phyloP scores from a whole-genome alignment of 768 basidiomycete genomes.

The Podaxis mareebaensis region DNA sequence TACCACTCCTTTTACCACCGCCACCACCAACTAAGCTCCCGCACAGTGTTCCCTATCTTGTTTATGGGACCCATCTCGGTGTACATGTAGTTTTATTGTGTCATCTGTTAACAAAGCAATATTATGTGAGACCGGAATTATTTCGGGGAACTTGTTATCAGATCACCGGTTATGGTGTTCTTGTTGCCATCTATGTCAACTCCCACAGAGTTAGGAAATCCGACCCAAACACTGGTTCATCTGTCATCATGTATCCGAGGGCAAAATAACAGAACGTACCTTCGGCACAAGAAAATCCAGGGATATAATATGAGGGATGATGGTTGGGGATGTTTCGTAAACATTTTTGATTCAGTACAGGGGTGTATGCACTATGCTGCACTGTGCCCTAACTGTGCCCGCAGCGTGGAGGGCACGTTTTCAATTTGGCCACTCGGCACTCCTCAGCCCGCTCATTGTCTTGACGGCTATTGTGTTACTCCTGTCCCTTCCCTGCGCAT shows the following conservation, averaged over 20 bases:
- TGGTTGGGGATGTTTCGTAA: too few relatives aligned
- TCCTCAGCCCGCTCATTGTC: background rate
- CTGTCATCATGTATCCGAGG: too few relatives aligned
- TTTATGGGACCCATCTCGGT: background rate
- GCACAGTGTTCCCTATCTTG: background rate
- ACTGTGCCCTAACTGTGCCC: too few relatives aligned
- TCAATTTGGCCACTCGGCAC: background rate
- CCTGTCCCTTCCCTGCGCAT: background rate
- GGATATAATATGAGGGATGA: too few relatives aligned
- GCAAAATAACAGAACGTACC: too few relatives aligned
- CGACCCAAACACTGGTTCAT: too few relatives aligned
- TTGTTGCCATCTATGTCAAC: background rate
- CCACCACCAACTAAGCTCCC: constrained; percentile 38
- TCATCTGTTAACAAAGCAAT: background rate
- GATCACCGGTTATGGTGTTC: background rate
- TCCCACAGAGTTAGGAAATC: background rate
- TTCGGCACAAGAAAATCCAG: too few relatives aligned
- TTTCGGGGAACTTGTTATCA: background rate
- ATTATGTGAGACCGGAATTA: background rate
- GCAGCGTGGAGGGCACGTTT: too few relatives aligned
- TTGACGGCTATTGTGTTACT: background rate
- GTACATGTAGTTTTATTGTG: constrained; percentile 18
- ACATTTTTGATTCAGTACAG: too few relatives aligned
- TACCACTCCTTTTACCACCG: constrained; percentile 48
- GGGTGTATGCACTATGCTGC: too few relatives aligned